phyloP scores from a whole-genome alignment of 2,329 filamentous ascomycete genomes.

The Colletotrichum tropicicola region DNA sequence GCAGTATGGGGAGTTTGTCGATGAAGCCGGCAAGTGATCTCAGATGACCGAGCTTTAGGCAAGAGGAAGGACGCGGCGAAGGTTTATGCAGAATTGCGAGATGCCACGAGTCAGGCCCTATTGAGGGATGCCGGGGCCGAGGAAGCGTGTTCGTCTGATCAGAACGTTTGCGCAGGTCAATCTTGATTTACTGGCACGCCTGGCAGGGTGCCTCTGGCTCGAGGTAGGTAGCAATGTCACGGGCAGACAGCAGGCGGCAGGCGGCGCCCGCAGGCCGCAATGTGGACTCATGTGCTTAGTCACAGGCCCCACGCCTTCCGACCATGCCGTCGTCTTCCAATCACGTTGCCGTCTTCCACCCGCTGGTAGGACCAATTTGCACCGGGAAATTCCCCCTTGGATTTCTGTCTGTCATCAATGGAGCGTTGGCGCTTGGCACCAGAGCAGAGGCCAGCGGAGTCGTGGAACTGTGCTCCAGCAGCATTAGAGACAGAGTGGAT shows the following conservation, averaged over 20 bases:
- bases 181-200: not conserved
- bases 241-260: too few relatives aligned
- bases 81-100: not conserved
- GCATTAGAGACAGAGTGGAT: conserved; percentile 1
- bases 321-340: too few relatives aligned
- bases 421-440: conserved; percentile 10
- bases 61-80: not conserved
- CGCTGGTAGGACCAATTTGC: not conserved
- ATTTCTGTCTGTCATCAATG: conserved; percentile 16
- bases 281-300: too few relatives aligned
- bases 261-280: too few relatives aligned
- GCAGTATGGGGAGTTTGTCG: not conserved
- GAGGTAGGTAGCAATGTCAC: not conserved
- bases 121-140: not conserved
- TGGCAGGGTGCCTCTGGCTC: too few relatives aligned
- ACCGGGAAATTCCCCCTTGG: conserved; percentile 12
- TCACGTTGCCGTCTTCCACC: too few relatives aligned
- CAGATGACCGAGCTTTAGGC: not conserved
- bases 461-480: conserved; percentile 20
- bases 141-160: conserved; percentile 19
- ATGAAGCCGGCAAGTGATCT: too few relatives aligned
- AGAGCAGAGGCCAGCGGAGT: not conserved
- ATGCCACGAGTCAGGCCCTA: not conserved
- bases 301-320: too few relatives aligned
- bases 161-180: not conserved